Base-by-base conservation (phyloP, 805 yeast genomes). In the Lipomyces sp. region DNA sequence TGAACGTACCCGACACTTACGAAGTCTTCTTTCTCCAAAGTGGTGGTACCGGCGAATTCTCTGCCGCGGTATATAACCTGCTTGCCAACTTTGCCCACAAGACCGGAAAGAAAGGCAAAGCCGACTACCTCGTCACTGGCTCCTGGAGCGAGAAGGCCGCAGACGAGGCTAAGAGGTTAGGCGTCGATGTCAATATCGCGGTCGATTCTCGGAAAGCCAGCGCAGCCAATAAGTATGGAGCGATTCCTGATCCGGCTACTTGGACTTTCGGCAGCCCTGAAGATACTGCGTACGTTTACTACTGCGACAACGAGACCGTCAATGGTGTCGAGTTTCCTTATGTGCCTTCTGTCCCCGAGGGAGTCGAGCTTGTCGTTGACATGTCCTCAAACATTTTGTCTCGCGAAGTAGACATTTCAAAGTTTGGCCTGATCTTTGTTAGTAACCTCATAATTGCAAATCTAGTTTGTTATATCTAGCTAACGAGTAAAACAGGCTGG, bases 301-400 rank as follows among this genome's bases (percentile, higher is more conserved):
- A 83, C 64, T 90, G 98, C 72, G 98, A 93, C 70, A 93, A 93
- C 69, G 99, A 93, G 73, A 93, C 99, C 11, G 98, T 93, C 33
- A 80, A 87, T 67, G 99, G 99, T 55, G 86, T 84, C 49, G 98
- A 93, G 70, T 88, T 86, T 73, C 79, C 80, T 33, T 73, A 69
- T 47, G 68, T 72, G 28, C 77, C 71, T 63, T 77, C 70, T 57
- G 80, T 75, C 55, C 85, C 79, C 69, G 83, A 71, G 39, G 81
- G 79, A 22, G 82, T 85, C 39, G 95, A 86, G 68, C 70, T 91
- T 53, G 96, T 89, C 14, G 91, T 95, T 24, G 99, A 93, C 68
- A 82, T 91, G 83, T 90, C 97, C 2, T 90, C 97, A 40, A 88
- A 91, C 69, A 84, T 93, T 65, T 74, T 93, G 59, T 86, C 96